Evolutionary conservation across 257 asterid species (phyloP), one percentile per base, ranked within the genome.

Genomic region (Capsicum pubescens): DNA sequence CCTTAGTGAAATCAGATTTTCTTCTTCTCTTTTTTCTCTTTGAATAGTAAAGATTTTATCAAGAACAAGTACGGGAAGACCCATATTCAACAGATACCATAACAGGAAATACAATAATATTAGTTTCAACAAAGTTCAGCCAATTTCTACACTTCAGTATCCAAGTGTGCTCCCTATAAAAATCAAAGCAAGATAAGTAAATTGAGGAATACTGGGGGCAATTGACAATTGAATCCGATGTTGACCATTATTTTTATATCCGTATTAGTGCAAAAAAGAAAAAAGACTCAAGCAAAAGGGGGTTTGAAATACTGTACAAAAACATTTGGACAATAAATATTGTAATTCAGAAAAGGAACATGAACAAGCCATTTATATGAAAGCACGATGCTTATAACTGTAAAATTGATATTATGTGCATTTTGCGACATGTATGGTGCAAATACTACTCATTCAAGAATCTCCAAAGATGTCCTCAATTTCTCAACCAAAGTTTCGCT

Each of bases 371-470:
- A 77, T 32, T 77, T 14, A 55, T 54, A 32, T 26, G 82, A 77
- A 77, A 74, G 81, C 46, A 16, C 11, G 17, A 77, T 54, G 64
- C 61, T 15, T 54, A 52, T 26, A 21, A 52, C 14, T 76, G 81
- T 76, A 52, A 16, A 76, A 52, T 13, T 52, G 81, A 77, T 46
- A 71, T n/a, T 44, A 77, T 54, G 21, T 52, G 61, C 82, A 77
- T 14, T 77, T 32, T 26, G 64, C 26, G 0, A 12, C 46, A 52
- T 74, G 61, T 32, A 3, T 50, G 44, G 21, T 7, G 81, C 48
- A 54, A 54, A 32, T 32, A 54, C 26, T 54, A 77, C 64, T 54
- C 64, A 77, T 54, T 54, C 82, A 77, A 77, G 82, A 77, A 77
- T 54, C 46, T 77, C 64, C 14, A 39, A 44, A 39, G 77, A 39